A percentile compares a stretch with the other conserved stretches of the same genome.
phyloP scores from a whole-genome alignment of 78 protist species.

The Dictyostelium firmibasis region DNA sequence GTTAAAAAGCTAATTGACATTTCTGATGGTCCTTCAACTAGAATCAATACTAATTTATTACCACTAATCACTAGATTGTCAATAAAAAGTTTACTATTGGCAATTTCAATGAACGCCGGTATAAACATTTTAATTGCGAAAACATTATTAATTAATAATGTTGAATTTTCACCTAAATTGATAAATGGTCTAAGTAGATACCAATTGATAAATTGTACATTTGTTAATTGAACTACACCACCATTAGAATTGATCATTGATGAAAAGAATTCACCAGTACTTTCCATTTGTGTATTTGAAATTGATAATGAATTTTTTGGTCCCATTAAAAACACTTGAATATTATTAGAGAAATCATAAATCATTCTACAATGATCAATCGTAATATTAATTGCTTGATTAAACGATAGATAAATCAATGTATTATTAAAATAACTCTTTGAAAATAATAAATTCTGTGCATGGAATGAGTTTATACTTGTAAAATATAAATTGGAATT shows the following conservation, averaged over 20 bases:
- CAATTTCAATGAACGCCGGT: background rate
- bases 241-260: background rate
- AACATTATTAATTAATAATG: background rate
- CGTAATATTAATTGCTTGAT: background rate
- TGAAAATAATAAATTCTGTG: background rate
- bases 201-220: background rate
- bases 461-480: background rate
- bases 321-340: background rate
- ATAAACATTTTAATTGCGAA: background rate
- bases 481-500: background rate
- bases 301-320: background rate
- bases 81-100: background rate
- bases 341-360: background rate
- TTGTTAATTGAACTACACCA: background rate
- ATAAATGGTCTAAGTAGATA: background rate
- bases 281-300: background rate
- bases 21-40: background rate
- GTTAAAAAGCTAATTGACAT: background rate
- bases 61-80: background rate
- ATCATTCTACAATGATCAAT: background rate
- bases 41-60: background rate
- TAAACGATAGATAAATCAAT: background rate
- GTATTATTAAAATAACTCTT: background rate
- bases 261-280: constrained; percentile 8
- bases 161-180: background rate